Evolutionary conservation across 2,329 filamentous ascomycete genomes (phyloP).

Genomic region (Cercospora sojina): DNA sequence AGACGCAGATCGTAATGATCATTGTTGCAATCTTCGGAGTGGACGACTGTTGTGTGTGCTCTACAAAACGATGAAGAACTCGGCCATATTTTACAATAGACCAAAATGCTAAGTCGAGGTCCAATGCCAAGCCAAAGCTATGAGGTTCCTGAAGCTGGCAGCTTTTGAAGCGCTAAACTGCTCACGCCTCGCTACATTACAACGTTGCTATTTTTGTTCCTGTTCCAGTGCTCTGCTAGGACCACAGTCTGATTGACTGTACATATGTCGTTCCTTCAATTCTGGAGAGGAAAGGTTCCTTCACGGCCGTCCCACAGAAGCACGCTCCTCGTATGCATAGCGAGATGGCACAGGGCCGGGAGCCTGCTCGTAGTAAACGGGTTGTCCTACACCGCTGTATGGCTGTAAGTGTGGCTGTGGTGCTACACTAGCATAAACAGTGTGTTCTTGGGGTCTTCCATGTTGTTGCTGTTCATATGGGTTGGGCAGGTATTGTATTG

Average conservation of each 20-base stretch:
- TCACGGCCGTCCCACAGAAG: constrained; percentile 24
- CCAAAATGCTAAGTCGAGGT: neutral
- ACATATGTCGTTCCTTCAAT: neutral
- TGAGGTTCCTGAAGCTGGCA: neutral
- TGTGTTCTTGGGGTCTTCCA: constrained; percentile 18
- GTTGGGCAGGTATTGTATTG: constrained; percentile 31
- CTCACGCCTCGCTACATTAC: neutral
- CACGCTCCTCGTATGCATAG: constrained; percentile 26
- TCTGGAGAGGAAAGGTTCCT: neutral
- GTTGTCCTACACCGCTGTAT: constrained; percentile 20
- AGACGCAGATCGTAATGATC: neutral
- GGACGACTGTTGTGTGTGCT: neutral
- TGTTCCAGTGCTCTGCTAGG: neutral
- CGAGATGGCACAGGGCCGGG: constrained; percentile 5
- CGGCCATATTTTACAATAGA: neutral
- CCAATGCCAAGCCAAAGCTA: neutral
- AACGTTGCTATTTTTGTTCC: neutral
- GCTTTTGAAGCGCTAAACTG: neutral
- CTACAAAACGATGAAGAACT: neutral
- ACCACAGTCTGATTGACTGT: neutral
- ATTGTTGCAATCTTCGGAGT: neutral
- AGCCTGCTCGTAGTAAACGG: constrained; percentile 21
- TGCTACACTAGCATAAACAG: constrained; percentile 21
- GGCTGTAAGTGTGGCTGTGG: constrained; percentile 18
- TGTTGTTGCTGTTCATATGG: constrained; percentile 32